Percentiles rank a stretch among this genome's conserved stretches.
Conservation (phyloP, 2,329 filamentous ascomycete species). For the Colletotrichum camelliae region DNA sequence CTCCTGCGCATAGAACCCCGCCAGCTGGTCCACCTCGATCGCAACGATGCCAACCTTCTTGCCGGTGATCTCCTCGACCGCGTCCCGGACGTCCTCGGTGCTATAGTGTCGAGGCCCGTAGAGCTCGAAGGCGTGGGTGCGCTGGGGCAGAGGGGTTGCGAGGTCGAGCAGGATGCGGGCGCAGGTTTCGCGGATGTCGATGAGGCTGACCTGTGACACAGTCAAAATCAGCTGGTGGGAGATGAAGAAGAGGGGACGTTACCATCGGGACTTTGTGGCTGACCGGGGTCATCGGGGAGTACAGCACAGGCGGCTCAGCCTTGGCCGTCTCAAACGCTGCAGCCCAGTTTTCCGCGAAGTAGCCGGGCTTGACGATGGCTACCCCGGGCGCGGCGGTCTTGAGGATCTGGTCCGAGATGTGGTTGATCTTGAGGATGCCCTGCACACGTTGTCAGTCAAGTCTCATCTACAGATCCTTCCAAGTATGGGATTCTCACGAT, state of each 20-base stretch:
- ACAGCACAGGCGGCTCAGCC: slow-evolving; percentile 26
- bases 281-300: slow-evolving; percentile 29
- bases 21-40: slow-evolving; percentile 27
- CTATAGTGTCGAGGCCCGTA: slow-evolving; percentile 33
- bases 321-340: slow-evolving; percentile 16
- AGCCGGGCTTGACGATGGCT: slow-evolving; percentile 23
- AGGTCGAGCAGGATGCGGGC: slow-evolving; percentile 27
- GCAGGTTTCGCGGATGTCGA: slow-evolving; percentile 31
- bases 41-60: slow-evolving; percentile 27
- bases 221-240: not conserved
- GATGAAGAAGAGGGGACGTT: not conserved
- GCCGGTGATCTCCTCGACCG: slow-evolving; percentile 30
- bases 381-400: slow-evolving; percentile 23
- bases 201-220: slow-evolving; percentile 28
- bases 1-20: slow-evolving; percentile 23
- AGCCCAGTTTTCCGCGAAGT: slow-evolving; percentile 22
- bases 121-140: slow-evolving; percentile 26
- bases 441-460: not conserved
- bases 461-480: not conserved
- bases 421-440: slow-evolving; percentile 30
- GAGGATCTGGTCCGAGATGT: slow-evolving; percentile 25
- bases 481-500: slow-evolving; percentile 27
- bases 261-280: slow-evolving; percentile 36
- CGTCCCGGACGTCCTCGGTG: slow-evolving; percentile 30
- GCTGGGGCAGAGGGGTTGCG: not conserved